Evolutionary conservation across 495 filamentous ascomycete genomes (phyloP).

Genomic region (Aspergillus homomorphus): DNA sequence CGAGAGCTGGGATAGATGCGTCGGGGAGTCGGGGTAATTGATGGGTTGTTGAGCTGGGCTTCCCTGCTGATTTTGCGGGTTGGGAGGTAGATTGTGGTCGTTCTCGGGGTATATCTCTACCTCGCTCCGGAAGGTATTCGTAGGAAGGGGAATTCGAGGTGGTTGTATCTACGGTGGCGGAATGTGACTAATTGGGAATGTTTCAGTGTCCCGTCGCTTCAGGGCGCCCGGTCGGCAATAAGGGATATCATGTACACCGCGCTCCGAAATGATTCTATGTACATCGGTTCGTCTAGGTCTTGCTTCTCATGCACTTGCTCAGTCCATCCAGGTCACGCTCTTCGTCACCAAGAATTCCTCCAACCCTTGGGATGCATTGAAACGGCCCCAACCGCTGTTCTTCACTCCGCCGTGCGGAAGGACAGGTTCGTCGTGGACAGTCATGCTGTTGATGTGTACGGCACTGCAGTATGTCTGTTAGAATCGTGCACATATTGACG

Average conservation of each 20-base stretch:
- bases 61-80: not conserved
- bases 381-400: conserved; percentile 74
- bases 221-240: not conserved
- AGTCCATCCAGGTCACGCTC: conserved; percentile 70
- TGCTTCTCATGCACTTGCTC: not conserved
- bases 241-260: not conserved
- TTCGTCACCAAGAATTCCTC: conserved; percentile 80
- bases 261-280: not conserved
- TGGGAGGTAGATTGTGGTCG: not conserved
- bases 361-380: conserved; percentile 53
- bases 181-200: not conserved
- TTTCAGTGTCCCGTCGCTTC: no score
- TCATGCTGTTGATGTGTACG: conserved; percentile 88
- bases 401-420: conserved; percentile 85
- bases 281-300: not conserved
- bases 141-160: not conserved
- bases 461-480: conserved; percentile 34
- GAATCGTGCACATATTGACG: not conserved
- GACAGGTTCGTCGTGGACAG: conserved; percentile 75
- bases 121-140: no score
- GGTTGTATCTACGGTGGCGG: not conserved
- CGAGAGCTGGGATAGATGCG: not conserved
- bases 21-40: not conserved
- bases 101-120: not conserved
- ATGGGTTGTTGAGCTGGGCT: not conserved